These are phyloP conservation scores for Endocladia muricata DNA, from an alignment of 31 red algal genomes.

Conservation along the genomic window DNA sequence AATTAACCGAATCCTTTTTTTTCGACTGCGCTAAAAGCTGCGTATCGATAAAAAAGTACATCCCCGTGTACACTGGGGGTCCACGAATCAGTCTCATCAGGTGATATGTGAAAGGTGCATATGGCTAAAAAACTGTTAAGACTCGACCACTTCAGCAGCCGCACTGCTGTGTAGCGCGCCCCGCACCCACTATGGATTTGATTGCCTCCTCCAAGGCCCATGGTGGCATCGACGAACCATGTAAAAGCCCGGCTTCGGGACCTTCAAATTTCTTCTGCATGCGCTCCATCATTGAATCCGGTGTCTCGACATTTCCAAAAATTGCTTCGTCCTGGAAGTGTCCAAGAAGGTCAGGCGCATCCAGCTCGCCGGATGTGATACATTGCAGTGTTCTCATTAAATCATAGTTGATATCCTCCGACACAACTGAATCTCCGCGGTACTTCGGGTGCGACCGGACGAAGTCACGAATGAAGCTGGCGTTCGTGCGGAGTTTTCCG, in stretches of 20 bases:
- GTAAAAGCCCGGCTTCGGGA: conserved; percentile 50
- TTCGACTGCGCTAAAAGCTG: too few species aligned
- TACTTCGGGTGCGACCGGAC: conserved; percentile 70
- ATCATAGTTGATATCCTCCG: conserved; percentile 73
- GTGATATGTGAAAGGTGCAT: too few species aligned
- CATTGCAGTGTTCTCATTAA: conserved; percentile 60
- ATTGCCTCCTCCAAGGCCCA: conserved; percentile 22
- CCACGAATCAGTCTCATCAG: too few species aligned
- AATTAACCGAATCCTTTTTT: too few species aligned
- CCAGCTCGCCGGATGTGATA: conserved; percentile 44
- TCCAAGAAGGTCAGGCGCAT: conserved; percentile 57
- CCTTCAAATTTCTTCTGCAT: conserved; percentile 69
- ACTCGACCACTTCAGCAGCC: too few species aligned
- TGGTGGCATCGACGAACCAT: conserved; percentile 56
- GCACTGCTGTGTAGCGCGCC: too few species aligned
- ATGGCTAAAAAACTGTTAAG: too few species aligned
- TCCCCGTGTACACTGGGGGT: too few species aligned
- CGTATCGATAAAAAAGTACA: too few species aligned
- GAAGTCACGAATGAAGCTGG: conserved; percentile 84
- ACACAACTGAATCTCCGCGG: conserved; percentile 73
- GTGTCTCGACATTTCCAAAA: conserved; percentile 31
- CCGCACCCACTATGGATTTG: neutral
- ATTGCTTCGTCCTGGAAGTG: conserved; percentile 34
- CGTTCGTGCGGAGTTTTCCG: conserved; percentile 82
- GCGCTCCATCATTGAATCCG: conserved; percentile 59